A percentile compares a stretch with the other conserved stretches of the same genome.
Conservation (phyloP, 148 eudicot species). For the Agrostemma githago region DNA sequence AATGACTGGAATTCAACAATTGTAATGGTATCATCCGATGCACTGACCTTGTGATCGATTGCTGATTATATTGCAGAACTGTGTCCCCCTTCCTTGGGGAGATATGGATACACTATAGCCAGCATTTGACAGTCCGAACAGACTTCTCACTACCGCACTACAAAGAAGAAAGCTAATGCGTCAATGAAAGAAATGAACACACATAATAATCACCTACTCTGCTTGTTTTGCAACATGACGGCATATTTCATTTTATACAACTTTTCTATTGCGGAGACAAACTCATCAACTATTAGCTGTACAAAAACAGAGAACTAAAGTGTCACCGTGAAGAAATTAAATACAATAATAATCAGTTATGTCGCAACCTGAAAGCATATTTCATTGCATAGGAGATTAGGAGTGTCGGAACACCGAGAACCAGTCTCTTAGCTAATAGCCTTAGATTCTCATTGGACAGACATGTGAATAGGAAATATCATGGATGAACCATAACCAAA, state of each 20-base stretch:
- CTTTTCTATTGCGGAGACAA: no score
- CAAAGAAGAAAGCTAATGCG: neutral
- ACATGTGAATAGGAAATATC: neutral
- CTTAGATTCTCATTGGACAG: neutral
- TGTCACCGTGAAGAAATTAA: neutral
- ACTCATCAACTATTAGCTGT: no score
- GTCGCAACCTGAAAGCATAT: neutral
- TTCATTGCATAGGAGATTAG: neutral
- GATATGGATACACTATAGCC: slow-evolving; percentile 48
- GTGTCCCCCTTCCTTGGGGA: slow-evolving; percentile 49
- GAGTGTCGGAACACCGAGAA: no score
- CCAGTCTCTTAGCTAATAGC: no score
- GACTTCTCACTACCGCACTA: slow-evolving; percentile 70
- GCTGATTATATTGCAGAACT: slow-evolving; percentile 14
- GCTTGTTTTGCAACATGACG: no score
- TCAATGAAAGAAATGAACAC: no score
- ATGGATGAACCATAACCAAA: neutral
- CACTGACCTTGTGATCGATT: neutral
- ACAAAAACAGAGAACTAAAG: neutral
- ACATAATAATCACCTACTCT: no score
- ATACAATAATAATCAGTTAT: neutral
- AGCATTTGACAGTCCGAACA: slow-evolving; percentile 53
- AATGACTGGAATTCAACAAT: no score
- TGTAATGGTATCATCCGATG: no score
- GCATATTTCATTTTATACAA: no score